Conservation (phyloP, 768 basidiomycete species). For the Tylopilus subfusipes region DNA sequence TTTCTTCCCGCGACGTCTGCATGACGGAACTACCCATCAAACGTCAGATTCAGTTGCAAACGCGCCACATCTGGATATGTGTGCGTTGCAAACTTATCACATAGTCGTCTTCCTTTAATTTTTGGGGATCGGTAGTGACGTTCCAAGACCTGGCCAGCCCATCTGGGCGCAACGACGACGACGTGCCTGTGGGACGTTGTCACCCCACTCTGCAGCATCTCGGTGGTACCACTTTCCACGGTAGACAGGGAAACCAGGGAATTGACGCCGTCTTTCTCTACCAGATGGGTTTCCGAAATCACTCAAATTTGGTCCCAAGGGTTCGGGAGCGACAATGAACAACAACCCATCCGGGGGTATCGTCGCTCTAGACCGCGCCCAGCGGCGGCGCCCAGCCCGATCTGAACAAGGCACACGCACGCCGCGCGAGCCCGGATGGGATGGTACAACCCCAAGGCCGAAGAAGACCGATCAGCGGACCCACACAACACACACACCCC, state of each 20-base stretch:
- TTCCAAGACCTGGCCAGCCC: too few species aligned
- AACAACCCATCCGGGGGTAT: too few species aligned
- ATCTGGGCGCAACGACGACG: background rate
- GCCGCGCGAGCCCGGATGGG: too few species aligned
- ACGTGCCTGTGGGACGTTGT: conserved; percentile 7
- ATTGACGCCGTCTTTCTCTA: background rate
- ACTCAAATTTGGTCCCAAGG: background rate
- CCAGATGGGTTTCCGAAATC: background rate
- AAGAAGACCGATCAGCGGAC: background rate
- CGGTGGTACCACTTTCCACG: background rate
- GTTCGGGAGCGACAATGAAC: too few species aligned
- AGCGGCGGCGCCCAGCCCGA: too few species aligned
- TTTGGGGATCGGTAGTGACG: background rate
- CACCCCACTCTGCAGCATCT: conserved; percentile 3
- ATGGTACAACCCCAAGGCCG: background rate
- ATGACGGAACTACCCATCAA: background rate
- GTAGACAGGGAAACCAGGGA: background rate
- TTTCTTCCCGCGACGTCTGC: background rate
- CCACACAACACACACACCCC: too few species aligned
- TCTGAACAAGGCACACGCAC: background rate
- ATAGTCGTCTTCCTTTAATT: background rate
- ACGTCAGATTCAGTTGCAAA: conserved; percentile 7
- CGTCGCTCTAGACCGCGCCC: too few species aligned
- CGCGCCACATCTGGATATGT: background rate
- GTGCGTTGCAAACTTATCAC: background rate